phyloP scores from a whole-genome alignment of 768 basidiomycete species.

The Pleurotus tuber-regium region DNA sequence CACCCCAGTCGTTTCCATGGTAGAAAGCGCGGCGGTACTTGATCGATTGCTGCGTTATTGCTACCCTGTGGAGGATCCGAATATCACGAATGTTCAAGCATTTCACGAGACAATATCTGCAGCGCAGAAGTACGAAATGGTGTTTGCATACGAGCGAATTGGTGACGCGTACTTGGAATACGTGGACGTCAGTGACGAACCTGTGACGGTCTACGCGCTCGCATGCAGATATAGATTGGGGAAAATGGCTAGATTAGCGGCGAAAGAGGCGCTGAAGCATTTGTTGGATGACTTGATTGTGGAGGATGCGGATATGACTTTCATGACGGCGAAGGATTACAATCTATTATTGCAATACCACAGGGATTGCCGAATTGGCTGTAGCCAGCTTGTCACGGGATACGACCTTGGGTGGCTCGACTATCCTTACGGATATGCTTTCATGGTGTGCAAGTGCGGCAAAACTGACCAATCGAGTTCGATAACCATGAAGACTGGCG shows the following conservation, averaged over 20 bases:
- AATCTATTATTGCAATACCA: background rate
- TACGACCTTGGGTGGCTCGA: background rate
- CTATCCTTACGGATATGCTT: background rate
- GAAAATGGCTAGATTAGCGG: background rate
- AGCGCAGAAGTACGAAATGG: background rate
- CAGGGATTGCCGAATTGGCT: background rate
- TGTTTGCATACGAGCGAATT: background rate
- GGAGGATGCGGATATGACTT: background rate
- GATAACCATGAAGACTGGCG: background rate
- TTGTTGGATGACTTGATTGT: background rate
- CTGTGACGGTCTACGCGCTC: background rate
- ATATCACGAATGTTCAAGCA: background rate
- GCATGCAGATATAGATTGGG: background rate
- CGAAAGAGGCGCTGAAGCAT: background rate
- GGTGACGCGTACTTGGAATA: background rate
- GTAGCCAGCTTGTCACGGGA: background rate
- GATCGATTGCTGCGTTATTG: background rate
- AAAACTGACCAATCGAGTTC: background rate
- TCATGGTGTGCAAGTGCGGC: background rate
- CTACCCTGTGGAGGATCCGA: background rate
- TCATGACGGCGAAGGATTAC: background rate
- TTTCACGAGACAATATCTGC: background rate
- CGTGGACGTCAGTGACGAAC: background rate
- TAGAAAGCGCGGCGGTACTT: background rate
- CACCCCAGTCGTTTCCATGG: background rate